Percentiles rank a stretch among this genome's conserved stretches.
Evolutionary conservation across 768 basidiomycete species (phyloP).

Genomic region (Tricholoma furcatifolium): DNA sequence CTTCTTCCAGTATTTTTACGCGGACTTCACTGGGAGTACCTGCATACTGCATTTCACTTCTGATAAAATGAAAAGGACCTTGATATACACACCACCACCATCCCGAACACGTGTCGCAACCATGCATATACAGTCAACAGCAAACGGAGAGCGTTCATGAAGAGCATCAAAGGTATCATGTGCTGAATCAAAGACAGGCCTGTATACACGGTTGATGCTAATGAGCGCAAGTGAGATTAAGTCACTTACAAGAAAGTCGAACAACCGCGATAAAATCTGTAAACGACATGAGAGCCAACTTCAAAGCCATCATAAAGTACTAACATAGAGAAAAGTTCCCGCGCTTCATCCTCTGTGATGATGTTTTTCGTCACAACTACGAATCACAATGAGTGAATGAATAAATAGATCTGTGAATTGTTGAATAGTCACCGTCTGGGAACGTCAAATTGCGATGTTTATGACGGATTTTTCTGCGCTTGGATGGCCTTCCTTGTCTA

Average conservation of each 20-base stretch:
- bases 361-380: conserved; percentile 83
- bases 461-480: conserved; percentile 72
- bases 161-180: conserved; percentile 86
- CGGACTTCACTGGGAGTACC: conserved; percentile 76
- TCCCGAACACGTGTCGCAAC: conserved; percentile 89
- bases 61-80: neutral
- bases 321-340: conserved; percentile 83
- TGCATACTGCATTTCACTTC: conserved; percentile 23
- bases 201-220: conserved; percentile 17
- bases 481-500: conserved; percentile 63
- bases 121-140: conserved; percentile 91
- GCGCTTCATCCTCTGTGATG: conserved; percentile 79
- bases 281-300: conserved; percentile 14
- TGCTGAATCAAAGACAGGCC: conserved; percentile 79
- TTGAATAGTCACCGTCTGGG: conserved; percentile 62
- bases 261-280: conserved; percentile 90
- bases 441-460: conserved; percentile 61
- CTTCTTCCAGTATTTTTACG: conserved; percentile 74
- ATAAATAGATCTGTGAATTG: neutral
- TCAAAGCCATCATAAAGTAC: conserved; percentile 22
- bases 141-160: conserved; percentile 89
- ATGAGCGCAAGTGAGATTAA: conserved; percentile 18
- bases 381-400: conserved; percentile 6
- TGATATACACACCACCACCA: conserved; percentile 65
- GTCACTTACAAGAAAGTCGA: conserved; percentile 65